Evolutionary conservation across 257 asterid genomes (phyloP).

Genomic region (Agastache rugosa): DNA sequence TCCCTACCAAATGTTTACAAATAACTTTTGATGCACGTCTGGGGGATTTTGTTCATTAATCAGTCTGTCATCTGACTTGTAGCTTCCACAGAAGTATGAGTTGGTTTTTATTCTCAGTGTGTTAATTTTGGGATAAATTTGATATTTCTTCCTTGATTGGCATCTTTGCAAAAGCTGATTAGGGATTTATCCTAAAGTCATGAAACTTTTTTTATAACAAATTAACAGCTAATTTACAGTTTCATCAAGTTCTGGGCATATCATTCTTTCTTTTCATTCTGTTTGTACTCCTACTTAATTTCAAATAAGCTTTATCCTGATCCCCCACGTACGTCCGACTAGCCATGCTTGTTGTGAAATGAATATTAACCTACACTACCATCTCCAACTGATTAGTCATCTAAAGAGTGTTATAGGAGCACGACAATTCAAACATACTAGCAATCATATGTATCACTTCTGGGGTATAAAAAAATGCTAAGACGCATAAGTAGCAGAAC

Average conservation of each 20-base stretch:
- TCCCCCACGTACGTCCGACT: neutral
- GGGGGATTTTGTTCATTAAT: constrained; percentile 9
- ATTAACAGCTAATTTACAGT: neutral
- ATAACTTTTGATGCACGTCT: neutral
- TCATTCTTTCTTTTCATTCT: neutral
- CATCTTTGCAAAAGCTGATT: constrained; percentile 14
- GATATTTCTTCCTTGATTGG: neutral
- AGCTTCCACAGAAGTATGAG: neutral
- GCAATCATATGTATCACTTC: no score
- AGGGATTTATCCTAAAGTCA: neutral
- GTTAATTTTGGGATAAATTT: neutral
- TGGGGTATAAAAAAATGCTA: no score
- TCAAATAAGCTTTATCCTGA: neutral
- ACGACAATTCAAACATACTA: no score
- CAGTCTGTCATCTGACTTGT: neutral
- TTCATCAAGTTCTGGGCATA: neutral
- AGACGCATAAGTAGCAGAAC: no score
- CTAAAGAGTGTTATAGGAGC: neutral
- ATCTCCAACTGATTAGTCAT: neutral
- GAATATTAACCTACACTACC: neutral
- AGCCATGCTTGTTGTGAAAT: neutral
- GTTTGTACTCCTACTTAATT: constrained; percentile 1
- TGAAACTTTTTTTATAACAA: neutral
- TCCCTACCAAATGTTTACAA: neutral
- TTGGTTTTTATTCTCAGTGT: neutral